Evolutionary conservation across 768 basidiomycete species (phyloP), one percentile per base, ranked within the genome.

Genomic region (Rhizopogon vulgaris): DNA sequence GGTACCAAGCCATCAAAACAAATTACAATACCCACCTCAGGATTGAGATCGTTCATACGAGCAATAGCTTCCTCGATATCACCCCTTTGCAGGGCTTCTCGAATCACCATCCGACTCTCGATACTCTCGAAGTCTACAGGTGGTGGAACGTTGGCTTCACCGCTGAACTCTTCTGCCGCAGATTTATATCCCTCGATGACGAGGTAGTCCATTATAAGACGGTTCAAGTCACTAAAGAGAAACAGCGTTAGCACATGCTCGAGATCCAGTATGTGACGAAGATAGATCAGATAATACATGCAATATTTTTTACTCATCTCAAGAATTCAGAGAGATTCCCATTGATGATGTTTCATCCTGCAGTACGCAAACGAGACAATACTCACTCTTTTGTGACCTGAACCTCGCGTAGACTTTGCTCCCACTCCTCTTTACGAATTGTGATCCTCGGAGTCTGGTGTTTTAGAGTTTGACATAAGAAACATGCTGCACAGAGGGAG

Each of bases 321-420:
- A 58, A 49, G 62, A 66, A 69, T 70, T 91, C 93, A 86, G 95
- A 94, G 95, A 98, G 95, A 98, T 98, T 99, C 95, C 95, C 94
- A 97, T 77, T 85, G 68, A 65, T 74, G 69, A 46, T 78, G 71
- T 73, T 69, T 88, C 85, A 87, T 87, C 85, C 67, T 72, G 49
- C 46, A 40, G 47, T 55, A 58, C 48, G 51, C 53, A 60, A 56
- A 52, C 22, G 38, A 48, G 51, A 48, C 22, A 14, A 46, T 43
- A 86, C 93, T 85, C 80, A 97, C 94, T 83, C 72, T 77, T 95
- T 95, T 28, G 88, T 78, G 39, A 94, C 82, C 53, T 81, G 80
- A 8, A 93, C 91, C 54, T 89, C 87, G 62, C 86, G 82, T 37
- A 96, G 75, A 18, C 87, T 83, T 27, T 78, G 77, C 56, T 91